phyloP scores from a whole-genome alignment of 805 yeast species.

The Candida loeiensis region DNA sequence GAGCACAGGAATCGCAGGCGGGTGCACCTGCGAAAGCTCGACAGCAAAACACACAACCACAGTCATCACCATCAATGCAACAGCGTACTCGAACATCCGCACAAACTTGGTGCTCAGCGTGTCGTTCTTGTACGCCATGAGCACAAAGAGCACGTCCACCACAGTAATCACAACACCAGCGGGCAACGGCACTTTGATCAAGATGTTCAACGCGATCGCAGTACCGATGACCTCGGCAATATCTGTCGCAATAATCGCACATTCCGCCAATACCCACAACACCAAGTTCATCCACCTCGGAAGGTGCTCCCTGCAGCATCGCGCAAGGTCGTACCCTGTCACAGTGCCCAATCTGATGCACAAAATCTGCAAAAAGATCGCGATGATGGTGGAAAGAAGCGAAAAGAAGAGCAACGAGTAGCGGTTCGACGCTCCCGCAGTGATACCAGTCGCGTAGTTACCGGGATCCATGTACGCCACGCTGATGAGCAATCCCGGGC shows the following conservation, averaged over 20 bases:
- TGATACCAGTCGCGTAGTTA: slow-evolving; percentile 46
- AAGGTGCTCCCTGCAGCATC: slow-evolving; percentile 39
- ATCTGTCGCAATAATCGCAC: slow-evolving; percentile 50
- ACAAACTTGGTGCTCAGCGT: slow-evolving; percentile 34
- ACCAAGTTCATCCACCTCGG: slow-evolving; percentile 37
- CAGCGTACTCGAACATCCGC: slow-evolving; percentile 39
- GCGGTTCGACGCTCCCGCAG: slow-evolving; percentile 45
- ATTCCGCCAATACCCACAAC: slow-evolving; percentile 44
- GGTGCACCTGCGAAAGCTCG: slow-evolving; percentile 38
- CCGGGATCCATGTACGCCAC: slow-evolving; percentile 56
- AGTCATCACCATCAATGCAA: slow-evolving; percentile 39
- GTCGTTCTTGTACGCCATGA: slow-evolving; percentile 46
- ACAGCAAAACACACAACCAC: slow-evolving; percentile 46
- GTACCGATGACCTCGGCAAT: slow-evolving; percentile 53
- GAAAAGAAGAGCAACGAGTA: slow-evolving; percentile 43
- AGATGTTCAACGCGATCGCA: slow-evolving; percentile 48
- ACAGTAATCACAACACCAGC: slow-evolving; percentile 47
- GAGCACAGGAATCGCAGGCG: slow-evolving; percentile 31
- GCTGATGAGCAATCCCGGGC: slow-evolving; percentile 47
- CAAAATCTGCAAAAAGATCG: slow-evolving; percentile 43
- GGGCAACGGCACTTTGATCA: slow-evolving; percentile 43
- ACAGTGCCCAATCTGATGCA: slow-evolving; percentile 48
- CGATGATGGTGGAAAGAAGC: slow-evolving; percentile 41
- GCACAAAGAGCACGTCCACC: slow-evolving; percentile 43
- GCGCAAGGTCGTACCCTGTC: slow-evolving; percentile 46